Evolutionary conservation across 306 rosid species (phyloP), one percentile per base, ranked within the genome.

Genomic region (Prunus dulcis): DNA sequence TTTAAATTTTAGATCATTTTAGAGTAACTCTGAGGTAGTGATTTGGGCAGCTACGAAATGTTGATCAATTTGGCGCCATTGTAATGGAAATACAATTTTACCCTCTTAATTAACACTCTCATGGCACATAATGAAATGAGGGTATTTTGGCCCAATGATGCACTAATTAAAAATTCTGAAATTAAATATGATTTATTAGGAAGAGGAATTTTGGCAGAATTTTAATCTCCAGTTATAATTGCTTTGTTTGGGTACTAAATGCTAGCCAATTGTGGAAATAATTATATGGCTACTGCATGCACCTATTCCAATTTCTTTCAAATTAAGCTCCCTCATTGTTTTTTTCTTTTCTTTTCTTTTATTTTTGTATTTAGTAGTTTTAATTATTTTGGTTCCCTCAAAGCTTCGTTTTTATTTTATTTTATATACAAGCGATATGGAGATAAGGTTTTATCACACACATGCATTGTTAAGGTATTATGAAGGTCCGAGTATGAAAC

Each of bases 131-230:
- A 17, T 9, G 41, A 61, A 49, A 9, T 9, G 45, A 52, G 67
- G 69, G 57, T 82, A 60, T 68, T 71, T 56, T 82, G 27, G 63
- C 15, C 28, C 32, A 32, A 13, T 14, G 3, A 25, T 2, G 14
- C 11, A 22, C 10, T 30, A 23, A 43, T 30, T 3, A 11, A 9
- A 75, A 30, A 20, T 51, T 2, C 28, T 22, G 43, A 15, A 64
- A 76, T 57, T 83, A 76, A 71, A n/a, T 71, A 34, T 25, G 2
- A 76, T 71, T 83, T 20, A 83, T 71, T 75, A 57, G 32, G 63
- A 50, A 57, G 84, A 75, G 65, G 78, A 76, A 79, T 70, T 83
- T 72, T 13, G 76, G 86, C 81, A 79, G 64, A 79, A 67, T 55
- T 22, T 25, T 64, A 20, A 38, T 72, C 81, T 71, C 68, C 41